Evolutionary conservation across 805 yeast genomes (phyloP).

Genomic region (Debaryomyces castellii): DNA sequence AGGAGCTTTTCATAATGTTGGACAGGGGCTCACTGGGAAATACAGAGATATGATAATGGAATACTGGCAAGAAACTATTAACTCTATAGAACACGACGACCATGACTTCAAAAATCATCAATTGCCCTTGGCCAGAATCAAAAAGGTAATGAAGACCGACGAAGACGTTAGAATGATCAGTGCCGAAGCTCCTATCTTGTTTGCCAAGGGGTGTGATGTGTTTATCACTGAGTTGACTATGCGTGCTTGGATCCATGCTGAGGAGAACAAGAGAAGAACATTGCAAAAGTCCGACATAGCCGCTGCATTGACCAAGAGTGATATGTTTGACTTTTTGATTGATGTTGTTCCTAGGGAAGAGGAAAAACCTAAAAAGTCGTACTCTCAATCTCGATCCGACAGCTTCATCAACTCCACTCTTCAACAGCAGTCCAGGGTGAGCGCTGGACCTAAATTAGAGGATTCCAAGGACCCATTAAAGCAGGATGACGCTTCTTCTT

Average conservation of each 20-base stretch:
- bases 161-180: conserved; percentile 96
- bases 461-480: conserved; percentile 1
- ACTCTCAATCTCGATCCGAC: conserved; percentile 19
- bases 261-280: conserved; percentile 92
- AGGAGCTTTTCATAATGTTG: conserved; percentile 83
- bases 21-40: conserved; percentile 83
- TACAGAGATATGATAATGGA: conserved; percentile 89
- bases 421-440: not conserved
- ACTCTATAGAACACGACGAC: conserved; percentile 80
- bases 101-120: conserved; percentile 94
- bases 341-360: conserved; percentile 95
- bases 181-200: conserved; percentile 96
- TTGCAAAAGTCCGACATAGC: conserved; percentile 93
- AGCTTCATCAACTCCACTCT: conserved; percentile 9
- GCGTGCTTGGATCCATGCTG: conserved; percentile 99
- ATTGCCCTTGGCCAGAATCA: conserved; percentile 91
- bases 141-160: conserved; percentile 97
- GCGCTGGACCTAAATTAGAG: conserved; percentile 1
- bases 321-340: conserved; percentile 95
- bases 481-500: conserved; percentile 2
- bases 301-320: conserved; percentile 89
- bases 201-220: conserved; percentile 97
- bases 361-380: conserved; percentile 52
- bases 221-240: conserved; percentile 95
- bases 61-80: conserved; percentile 96